Conservation (phyloP, 2,329 filamentous ascomycete species). For the Aureobasidium sp. region DNA sequence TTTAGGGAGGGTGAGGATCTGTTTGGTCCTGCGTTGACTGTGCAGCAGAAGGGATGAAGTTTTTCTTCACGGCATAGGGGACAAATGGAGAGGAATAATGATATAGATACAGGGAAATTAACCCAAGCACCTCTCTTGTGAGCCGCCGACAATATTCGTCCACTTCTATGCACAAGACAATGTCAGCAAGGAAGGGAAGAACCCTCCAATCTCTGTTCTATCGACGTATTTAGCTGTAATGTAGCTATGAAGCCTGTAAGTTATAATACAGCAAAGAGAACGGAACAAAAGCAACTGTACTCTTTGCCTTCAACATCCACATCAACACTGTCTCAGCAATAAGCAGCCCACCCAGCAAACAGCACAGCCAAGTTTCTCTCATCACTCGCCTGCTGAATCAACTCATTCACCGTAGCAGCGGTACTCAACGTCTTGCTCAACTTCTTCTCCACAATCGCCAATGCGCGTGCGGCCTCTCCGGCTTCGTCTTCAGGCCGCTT, state of each 20-base stretch:
- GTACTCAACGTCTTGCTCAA: constrained; percentile 89
- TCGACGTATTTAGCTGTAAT: no score
- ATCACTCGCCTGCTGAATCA: constrained; percentile 93
- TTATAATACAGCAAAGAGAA: no score
- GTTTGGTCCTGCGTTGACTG: constrained; percentile 30
- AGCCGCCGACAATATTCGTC: no score
- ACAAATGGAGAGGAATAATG: no score
- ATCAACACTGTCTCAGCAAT: neutral
- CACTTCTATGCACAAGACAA: no score
- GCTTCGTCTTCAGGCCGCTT: constrained; percentile 42
- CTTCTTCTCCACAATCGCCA: constrained; percentile 94
- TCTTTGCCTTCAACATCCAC: neutral
- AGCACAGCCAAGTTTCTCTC: constrained; percentile 85
- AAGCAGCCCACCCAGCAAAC: constrained; percentile 42
- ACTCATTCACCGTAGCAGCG: constrained; percentile 87
- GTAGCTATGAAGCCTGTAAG: no score
- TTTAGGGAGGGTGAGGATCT: constrained; percentile 33
- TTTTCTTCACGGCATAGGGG: neutral
- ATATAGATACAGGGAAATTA: no score
- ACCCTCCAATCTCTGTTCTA: no score
- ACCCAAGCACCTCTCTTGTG: no score
- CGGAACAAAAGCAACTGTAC: no score
- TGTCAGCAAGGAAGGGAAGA: no score
- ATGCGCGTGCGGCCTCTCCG: constrained; percentile 79
- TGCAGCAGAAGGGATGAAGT: neutral